Conservation (phyloP, 768 basidiomycete genomes). For the Lactifluus subvellereus region DNA sequence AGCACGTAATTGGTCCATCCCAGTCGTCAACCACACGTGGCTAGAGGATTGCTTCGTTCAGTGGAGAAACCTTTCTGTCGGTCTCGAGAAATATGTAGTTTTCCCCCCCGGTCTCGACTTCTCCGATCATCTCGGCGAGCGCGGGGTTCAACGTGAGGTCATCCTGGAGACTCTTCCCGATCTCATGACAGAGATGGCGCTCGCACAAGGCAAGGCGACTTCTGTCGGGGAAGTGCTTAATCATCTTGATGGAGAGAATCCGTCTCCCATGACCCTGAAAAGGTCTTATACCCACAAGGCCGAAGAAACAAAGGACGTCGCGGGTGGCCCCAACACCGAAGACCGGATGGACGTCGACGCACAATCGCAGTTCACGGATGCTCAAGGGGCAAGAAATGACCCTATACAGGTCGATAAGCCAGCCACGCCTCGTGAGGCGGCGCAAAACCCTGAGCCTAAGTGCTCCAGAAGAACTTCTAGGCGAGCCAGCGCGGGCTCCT, state of each 20-base stretch:
- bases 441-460: not conserved
- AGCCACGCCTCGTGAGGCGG: not conserved
- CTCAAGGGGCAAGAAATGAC: not conserved
- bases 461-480: not conserved
- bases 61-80: slow-evolving; percentile 67
- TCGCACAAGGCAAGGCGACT: not conserved
- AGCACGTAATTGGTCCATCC: slow-evolving; percentile 75
- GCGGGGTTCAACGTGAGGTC: slow-evolving; percentile 23
- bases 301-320: slow-evolving; percentile 29
- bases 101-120: slow-evolving; percentile 70
- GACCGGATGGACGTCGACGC: slow-evolving; percentile 23
- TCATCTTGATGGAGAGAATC: not conserved
- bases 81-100: slow-evolving; percentile 57
- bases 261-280: slow-evolving; percentile 21
- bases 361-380: not conserved
- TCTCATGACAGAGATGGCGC: slow-evolving; percentile 9
- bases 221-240: not conserved
- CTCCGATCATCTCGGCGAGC: slow-evolving; percentile 36
- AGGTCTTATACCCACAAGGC: slow-evolving; percentile 23
- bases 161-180: slow-evolving; percentile 18
- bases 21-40: slow-evolving; percentile 87
- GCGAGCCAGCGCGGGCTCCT: not conserved
- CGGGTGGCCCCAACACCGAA: slow-evolving; percentile 23
- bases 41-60: slow-evolving; percentile 83
- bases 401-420: slow-evolving; percentile 2